Conservation (phyloP, 768 basidiomycete species). For the Crassisporium funariophilum region DNA sequence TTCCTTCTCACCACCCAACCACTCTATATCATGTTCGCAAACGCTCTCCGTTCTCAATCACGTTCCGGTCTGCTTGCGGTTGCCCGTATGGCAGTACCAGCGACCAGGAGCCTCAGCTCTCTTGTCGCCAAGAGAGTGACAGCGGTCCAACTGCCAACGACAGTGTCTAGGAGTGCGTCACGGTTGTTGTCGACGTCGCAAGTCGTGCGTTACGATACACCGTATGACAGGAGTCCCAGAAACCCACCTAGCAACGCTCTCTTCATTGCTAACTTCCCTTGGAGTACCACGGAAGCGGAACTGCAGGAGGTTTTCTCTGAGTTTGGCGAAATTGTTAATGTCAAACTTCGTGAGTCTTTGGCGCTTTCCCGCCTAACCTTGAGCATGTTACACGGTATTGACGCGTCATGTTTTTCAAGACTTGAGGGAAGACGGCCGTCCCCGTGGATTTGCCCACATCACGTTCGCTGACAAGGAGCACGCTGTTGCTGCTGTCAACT, state of each 20-base stretch:
- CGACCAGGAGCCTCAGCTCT: constrained; percentile 11
- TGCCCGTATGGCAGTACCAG: constrained; percentile 21
- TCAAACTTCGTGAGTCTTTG: constrained; percentile 43
- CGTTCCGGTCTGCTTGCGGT: constrained; percentile 28
- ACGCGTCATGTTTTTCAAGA: constrained; percentile 14
- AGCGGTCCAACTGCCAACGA: constrained; percentile 3
- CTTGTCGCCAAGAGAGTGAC: constrained; percentile 6
- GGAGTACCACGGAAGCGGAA: constrained; percentile 39
- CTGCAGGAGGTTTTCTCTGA: constrained; percentile 41
- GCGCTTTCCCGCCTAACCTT: not conserved
- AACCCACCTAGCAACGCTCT: constrained; percentile 39
- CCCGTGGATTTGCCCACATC: constrained; percentile 49
- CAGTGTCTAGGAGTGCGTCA: constrained; percentile 1
- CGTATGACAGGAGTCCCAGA: not conserved
- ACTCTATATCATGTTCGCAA: constrained; percentile 35
- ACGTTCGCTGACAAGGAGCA: constrained; percentile 39
- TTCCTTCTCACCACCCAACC: constrained; percentile 3
- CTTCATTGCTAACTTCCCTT: constrained; percentile 60
- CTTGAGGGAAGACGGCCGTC: constrained; percentile 35
- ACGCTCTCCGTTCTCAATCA: constrained; percentile 37
- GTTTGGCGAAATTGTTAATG: constrained; percentile 41
- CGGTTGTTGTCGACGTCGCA: constrained; percentile 27
- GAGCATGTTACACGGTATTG: not conserved
- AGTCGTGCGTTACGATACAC: constrained; percentile 1
- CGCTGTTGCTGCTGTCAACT: constrained; percentile 38